Conservation (phyloP, 352 stramenopile genomes). For the Globisporangium polare region DNA sequence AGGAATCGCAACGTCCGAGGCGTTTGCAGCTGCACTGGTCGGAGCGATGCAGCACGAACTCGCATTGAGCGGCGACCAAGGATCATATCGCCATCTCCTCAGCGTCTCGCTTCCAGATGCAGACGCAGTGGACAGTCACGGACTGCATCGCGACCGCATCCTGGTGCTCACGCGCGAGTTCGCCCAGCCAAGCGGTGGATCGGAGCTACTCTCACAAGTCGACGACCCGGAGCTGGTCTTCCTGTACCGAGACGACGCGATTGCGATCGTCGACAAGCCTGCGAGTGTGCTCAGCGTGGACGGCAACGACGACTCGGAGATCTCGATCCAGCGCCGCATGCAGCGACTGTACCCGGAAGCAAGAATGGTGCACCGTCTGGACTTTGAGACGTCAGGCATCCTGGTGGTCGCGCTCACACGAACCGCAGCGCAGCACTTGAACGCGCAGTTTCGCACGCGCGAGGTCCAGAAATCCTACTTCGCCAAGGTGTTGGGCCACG, state of each 20-base stretch:
- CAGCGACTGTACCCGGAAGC: slow-evolving; percentile 40
- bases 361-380: slow-evolving; percentile 75
- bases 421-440: slow-evolving; percentile 54
- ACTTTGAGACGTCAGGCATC: slow-evolving; percentile 71
- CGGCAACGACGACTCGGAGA: slow-evolving; percentile 25
- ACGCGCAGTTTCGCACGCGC: slow-evolving; percentile 59
- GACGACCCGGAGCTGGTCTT: slow-evolving; percentile 17
- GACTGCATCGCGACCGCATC: slow-evolving; percentile 33
- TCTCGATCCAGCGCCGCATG: slow-evolving; percentile 49
- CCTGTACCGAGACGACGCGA: slow-evolving; percentile 46
- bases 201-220: neutral
- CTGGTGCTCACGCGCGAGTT: slow-evolving; percentile 45
- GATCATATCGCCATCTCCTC: slow-evolving; percentile 24
- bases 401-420: slow-evolving; percentile 63
- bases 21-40: neutral
- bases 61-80: neutral
- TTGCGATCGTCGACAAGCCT: slow-evolving; percentile 64
- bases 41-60: slow-evolving; percentile 4
- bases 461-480: slow-evolving; percentile 59
- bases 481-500: slow-evolving; percentile 39
- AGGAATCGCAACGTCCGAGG: neutral
- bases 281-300: slow-evolving; percentile 57
- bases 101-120: slow-evolving; percentile 25
- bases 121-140: slow-evolving; percentile 12
- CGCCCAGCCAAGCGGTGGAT: slow-evolving; percentile 10